A percentile compares a stretch with the other conserved stretches of the same genome.
phyloP scores from a whole-genome alignment of 2,329 filamentous ascomycete genomes.

The Didymellaceae sp. region DNA sequence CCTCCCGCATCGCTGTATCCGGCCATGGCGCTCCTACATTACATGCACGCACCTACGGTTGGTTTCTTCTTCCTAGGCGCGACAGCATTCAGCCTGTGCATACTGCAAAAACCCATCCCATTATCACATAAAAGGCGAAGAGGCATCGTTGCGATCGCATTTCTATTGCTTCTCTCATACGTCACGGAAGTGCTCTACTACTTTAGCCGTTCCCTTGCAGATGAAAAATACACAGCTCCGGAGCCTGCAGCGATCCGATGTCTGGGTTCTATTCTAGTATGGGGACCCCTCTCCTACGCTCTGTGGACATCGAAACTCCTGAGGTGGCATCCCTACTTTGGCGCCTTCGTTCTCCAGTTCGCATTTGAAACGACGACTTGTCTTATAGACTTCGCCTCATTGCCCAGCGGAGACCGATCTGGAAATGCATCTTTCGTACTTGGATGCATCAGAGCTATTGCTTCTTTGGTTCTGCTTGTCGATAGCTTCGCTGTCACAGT shows the following conservation, averaged over 20 bases:
- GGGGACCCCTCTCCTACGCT: constrained; percentile 34
- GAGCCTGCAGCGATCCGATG: constrained; percentile 43
- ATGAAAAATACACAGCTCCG: constrained; percentile 39
- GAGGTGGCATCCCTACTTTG: constrained; percentile 45
- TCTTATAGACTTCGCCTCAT: constrained; percentile 30
- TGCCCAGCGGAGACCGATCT: constrained; percentile 22
- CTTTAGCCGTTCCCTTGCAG: constrained; percentile 37
- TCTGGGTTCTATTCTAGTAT: constrained; percentile 45
- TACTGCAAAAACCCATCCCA: constrained; percentile 39
- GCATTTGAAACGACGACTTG: constrained; percentile 41
- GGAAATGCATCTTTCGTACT: constrained; percentile 32
- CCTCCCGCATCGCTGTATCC: constrained; percentile 21
- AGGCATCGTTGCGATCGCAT: constrained; percentile 23
- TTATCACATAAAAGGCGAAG: constrained; percentile 34
- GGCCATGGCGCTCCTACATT: constrained; percentile 40
- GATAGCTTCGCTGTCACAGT: constrained; percentile 40
- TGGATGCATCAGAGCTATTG: constrained; percentile 28
- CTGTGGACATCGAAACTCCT: constrained; percentile 32
- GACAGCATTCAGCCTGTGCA: constrained; percentile 34
- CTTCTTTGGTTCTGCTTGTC: constrained; percentile 34
- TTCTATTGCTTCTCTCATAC: constrained; percentile 31
- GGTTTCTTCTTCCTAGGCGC: constrained; percentile 42
- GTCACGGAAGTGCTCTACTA: constrained; percentile 44
- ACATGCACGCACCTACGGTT: constrained; percentile 42
- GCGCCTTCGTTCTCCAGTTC: constrained; percentile 42